Evolutionary conservation across 805 yeast species (phyloP), one percentile per base, ranked within the genome.

Genomic region (Kodamaea lidongshanica): DNA sequence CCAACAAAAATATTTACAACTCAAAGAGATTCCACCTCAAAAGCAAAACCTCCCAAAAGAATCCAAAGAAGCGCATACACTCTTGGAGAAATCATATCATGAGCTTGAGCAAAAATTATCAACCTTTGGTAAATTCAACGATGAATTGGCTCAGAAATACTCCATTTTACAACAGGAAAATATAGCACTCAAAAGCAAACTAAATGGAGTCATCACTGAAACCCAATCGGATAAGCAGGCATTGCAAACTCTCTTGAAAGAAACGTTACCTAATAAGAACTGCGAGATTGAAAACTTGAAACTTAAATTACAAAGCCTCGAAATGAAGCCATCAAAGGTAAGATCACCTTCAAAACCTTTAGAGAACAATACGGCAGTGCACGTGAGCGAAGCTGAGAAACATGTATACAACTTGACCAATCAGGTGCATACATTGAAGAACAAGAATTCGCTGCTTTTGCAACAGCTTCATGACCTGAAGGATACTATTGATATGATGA

Each of bases 1-100:
- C 32, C 66, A 68, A 40, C 56, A 34, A 19, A 33, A 32, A 12
- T 50, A 48, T 28, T 33, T 49, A 6, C 35, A 39, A 19, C 27
- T 44, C 12, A 32, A 22, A 12, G 20, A 10, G 17, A 18, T 8
- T 6, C 19, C 7, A 11, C 22, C 16, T 14, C 25, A 30, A 12
- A 30, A 21, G 9, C 20, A 28, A 9, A 24, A 19, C 2, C 21
- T 22, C 11, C n/a, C 28, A 5, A 25, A 24, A 27, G 12, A 17
- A 23, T 6, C 44, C 41, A 37, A 40, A 10, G 30, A 31, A 3
- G 23, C 25, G 4, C 25, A 31, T 4, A 25, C 30, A n/a, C 38
- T 38, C 18, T 19, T 48, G 25, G 19, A 26, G 18, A 6, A 13
- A 4, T 10, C 40, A 9, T 30, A 28, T 15, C 15, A 23, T 6